Percentiles rank a stretch among this genome's conserved stretches.
Evolutionary conservation across 1,139 yeast species (phyloP).

Genomic region (Suhomyces chickasaworum): DNA sequence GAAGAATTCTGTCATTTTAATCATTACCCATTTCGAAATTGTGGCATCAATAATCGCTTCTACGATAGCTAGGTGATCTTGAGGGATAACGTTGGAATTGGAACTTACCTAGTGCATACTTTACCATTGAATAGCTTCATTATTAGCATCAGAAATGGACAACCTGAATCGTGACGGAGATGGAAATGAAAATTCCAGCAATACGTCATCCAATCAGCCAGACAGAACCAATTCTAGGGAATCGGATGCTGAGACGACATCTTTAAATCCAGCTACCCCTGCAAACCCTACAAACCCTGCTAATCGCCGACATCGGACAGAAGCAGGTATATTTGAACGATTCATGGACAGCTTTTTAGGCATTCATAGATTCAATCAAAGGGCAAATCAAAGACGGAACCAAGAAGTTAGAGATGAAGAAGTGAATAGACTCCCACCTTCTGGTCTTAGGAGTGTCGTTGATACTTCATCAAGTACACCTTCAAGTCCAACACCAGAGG

Average conservation of each 20-base stretch:
- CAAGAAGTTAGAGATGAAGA: neutral
- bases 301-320: constrained; percentile 12
- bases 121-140: neutral
- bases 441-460: constrained; percentile 2
- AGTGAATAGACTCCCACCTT: neutral
- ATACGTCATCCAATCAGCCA: neutral
- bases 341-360: constrained; percentile 21
- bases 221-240: neutral
- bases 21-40: too few relatives aligned
- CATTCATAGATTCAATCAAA: constrained; percentile 8
- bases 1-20: neutral
- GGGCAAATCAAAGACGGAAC: neutral
- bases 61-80: neutral
- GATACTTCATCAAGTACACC: constrained; percentile 4
- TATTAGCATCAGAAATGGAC: neutral
- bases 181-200: neutral
- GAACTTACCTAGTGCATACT: neutral
- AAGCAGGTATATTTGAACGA: constrained; percentile 19
- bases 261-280: neutral
- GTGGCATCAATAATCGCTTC: too few relatives aligned
- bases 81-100: neutral
- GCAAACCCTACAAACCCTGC: neutral
- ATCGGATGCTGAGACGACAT: neutral
- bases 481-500: neutral
- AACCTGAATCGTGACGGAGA: neutral